Evolutionary conservation across 768 basidiomycete species (phyloP).

Genomic region (Scleroderma citrinum): DNA sequence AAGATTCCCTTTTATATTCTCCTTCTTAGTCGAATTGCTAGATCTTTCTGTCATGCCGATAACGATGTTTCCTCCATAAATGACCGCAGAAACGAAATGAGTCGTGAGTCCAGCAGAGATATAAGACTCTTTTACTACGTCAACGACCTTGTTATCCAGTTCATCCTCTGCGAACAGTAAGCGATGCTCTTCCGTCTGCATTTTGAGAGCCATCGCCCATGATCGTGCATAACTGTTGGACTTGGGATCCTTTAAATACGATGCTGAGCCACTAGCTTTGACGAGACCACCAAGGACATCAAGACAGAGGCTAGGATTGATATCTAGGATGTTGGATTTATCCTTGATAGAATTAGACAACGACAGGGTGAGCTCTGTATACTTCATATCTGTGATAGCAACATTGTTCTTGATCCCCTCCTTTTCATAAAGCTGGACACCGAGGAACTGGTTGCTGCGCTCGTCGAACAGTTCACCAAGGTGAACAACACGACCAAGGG

Average conservation of each 20-base stretch:
- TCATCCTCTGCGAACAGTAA: background rate
- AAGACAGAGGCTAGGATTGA: background rate
- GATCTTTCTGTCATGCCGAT: slow-evolving; percentile 11
- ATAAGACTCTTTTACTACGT: background rate
- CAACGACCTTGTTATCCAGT: background rate
- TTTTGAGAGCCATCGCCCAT: background rate
- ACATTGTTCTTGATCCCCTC: background rate
- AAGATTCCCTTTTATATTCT: slow-evolving; percentile 11
- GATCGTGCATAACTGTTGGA: background rate
- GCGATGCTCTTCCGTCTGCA: background rate
- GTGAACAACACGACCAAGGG: background rate
- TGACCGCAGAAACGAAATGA: background rate
- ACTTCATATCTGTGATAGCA: background rate
- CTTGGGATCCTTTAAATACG: background rate
- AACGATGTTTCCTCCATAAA: background rate
- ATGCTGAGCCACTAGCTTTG: background rate
- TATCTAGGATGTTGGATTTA: background rate
- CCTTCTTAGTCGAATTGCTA: slow-evolving; percentile 7
- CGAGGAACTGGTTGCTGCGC: background rate
- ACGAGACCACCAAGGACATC: slow-evolving; percentile 1
- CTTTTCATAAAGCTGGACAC: background rate
- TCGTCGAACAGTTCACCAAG: slow-evolving; percentile 3
- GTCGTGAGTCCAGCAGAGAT: background rate
- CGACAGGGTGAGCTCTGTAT: background rate
- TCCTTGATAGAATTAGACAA: background rate